Evolutionary conservation across 179 eudicot genomes (phyloP), one percentile per base, ranked within the genome.

Genomic region (Spinacia oleracea): DNA sequence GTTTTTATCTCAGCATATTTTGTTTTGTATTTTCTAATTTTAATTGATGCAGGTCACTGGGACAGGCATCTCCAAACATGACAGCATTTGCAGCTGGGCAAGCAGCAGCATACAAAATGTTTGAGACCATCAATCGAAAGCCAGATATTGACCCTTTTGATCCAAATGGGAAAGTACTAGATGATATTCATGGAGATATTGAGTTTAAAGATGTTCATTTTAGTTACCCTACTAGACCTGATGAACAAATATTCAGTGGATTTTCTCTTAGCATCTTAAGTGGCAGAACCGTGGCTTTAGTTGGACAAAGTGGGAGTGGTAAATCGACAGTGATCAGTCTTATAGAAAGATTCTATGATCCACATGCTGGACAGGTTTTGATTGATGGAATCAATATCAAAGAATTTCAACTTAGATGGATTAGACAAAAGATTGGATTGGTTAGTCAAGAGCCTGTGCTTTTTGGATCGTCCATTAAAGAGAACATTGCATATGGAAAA

Each of bases 281-380:
- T 46, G 83, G 83, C 58, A 81, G 76, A 11, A 81, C 79, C 27
- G 83, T 50, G 11, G 87, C 87, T 16, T 70, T 84, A 27, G 87
- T 84, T 55, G 87, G 84, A 6, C 82, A 81, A 78, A 84, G 87
- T 71, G 87, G 87, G 10, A 81, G 84, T 67, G 87, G 87, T 46
- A 84, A 84, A 74, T 80, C 86, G 7, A 84, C 86, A 21, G 81
- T 80, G 4, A 78, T 84, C 18, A 81, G 87, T 70, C 58, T 84
- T 25, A 81, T 84, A 15, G 87, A 84, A 67, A 81, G 87, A 73
- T 81, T 84, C 7, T 84, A 84, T 63, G 82, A 84, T 48, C 84
- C 84, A 15, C 67, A 70, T 4, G 55, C 82, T 50, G 84, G 86
- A 6, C 66, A 50, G n/a, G 84, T 81, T n/a, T 67, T 78, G 2